Evolutionary conservation across 805 yeast species (phyloP).

Genomic region (Starmerella vaccinii): DNA sequence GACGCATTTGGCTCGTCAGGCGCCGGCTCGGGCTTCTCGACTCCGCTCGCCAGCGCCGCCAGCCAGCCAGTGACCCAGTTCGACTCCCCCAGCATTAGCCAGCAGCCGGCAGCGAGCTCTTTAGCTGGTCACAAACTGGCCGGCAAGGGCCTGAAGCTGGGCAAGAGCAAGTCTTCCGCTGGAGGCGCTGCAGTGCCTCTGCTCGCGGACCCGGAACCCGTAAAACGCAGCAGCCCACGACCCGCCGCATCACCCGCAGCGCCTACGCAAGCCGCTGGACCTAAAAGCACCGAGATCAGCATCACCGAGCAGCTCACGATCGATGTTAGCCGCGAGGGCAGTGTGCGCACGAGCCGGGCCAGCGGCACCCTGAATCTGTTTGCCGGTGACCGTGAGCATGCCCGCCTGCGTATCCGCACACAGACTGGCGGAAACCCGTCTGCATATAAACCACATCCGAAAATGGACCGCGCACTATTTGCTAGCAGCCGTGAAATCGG

Average conservation of each 20-base stretch:
- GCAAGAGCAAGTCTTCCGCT: conserved; percentile 37
- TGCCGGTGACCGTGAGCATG: conserved; percentile 62
- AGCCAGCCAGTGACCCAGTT: conserved; percentile 7
- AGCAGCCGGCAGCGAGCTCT: background rate
- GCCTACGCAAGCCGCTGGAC: background rate
- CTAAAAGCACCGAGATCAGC: conserved; percentile 67
- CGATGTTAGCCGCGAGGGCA: conserved; percentile 75
- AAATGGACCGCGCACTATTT: conserved; percentile 73
- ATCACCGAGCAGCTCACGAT: conserved; percentile 71
- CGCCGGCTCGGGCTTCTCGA: conserved; percentile 9
- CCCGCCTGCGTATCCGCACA: conserved; percentile 55
- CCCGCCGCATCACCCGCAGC: conserved; percentile 5
- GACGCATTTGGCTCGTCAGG: background rate
- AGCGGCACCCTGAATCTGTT: conserved; percentile 88
- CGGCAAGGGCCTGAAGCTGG: conserved; percentile 72
- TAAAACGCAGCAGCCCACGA: conserved; percentile 16
- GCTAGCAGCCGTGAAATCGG: conserved; percentile 48
- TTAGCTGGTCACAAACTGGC: conserved; percentile 33
- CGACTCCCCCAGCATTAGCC: background rate
- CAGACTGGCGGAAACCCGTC: conserved; percentile 42
- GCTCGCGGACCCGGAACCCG: conserved; percentile 31
- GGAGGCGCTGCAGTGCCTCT: conserved; percentile 21
- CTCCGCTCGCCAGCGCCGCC: conserved; percentile 2
- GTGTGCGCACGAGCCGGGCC: conserved; percentile 47
- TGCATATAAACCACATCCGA: conserved; percentile 91